Evolutionary conservation across 78 protist species (phyloP).

Genomic region (Planoprotostelium fungivorum): DNA sequence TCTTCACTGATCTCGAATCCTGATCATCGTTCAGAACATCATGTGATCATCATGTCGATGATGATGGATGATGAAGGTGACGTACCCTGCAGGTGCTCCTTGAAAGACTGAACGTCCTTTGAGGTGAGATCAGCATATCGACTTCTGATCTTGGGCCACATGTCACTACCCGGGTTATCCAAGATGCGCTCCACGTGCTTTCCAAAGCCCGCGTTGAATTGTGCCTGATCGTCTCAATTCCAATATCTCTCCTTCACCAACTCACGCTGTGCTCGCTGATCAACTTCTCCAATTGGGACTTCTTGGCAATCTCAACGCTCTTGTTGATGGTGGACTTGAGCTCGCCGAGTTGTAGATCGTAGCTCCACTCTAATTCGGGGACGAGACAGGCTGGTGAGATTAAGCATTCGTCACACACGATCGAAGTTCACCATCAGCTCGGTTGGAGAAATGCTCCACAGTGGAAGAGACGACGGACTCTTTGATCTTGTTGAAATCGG

Average conservation of each 20-base stretch:
- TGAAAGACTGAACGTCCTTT: slow-evolving; percentile 16
- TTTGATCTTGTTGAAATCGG: slow-evolving; percentile 24
- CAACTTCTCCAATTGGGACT: slow-evolving; percentile 25
- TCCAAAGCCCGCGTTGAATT: slow-evolving; percentile 9
- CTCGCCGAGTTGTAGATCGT: background rate
- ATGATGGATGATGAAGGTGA: background rate
- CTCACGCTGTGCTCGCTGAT: slow-evolving; percentile 9
- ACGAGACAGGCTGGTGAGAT: slow-evolving; percentile 26
- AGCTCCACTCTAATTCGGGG: slow-evolving; percentile 21
- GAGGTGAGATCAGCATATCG: background rate
- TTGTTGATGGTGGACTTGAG: slow-evolving; percentile 18
- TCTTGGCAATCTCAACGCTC: slow-evolving; percentile 7
- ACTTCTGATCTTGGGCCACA: slow-evolving; percentile 38
- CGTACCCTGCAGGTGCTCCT: slow-evolving; percentile 14
- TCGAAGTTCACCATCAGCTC: slow-evolving; percentile 8
- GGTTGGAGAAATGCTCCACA: slow-evolving; percentile 30
- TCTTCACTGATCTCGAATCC: background rate
- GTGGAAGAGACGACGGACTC: slow-evolving; percentile 15
- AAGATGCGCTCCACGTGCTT: slow-evolving; percentile 14
- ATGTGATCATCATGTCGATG: background rate
- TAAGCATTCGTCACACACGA: slow-evolving; percentile 25
- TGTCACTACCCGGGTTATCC: slow-evolving; percentile 32
- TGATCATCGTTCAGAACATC: background rate
- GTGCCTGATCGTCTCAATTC: slow-evolving; percentile 17
- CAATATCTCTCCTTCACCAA: background rate